Evolutionary conservation across 257 asterid genomes (phyloP).

Genomic region (Penstemon davidsonii): DNA sequence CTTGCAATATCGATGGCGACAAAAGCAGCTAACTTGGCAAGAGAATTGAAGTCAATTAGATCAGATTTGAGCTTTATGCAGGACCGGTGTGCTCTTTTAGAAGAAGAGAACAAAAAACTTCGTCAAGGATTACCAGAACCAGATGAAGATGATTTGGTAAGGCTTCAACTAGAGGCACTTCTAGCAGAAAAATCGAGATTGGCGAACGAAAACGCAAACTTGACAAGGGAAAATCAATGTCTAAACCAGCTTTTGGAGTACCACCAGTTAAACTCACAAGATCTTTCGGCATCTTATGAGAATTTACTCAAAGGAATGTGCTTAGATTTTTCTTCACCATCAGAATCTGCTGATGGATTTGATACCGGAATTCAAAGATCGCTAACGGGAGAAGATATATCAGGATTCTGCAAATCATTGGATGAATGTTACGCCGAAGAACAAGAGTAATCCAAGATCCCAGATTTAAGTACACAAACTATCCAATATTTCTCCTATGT

Average conservation of each 20-base stretch:
- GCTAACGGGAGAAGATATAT: constrained; percentile 33
- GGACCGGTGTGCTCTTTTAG: constrained; percentile 71
- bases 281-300: constrained; percentile 88
- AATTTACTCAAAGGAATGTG: constrained; percentile 67
- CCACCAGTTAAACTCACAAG: constrained; percentile 83
- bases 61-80: constrained; percentile 76
- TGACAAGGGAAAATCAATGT: constrained; percentile 78
- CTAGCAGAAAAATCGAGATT: constrained; percentile 87
- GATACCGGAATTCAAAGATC: constrained; percentile 22
- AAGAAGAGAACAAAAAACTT: constrained; percentile 84
- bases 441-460: constrained; percentile 8
- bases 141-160: constrained; percentile 96
- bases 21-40: constrained; percentile 71
- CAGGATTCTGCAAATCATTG: constrained; percentile 50
- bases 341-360: constrained; percentile 32
- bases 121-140: constrained; percentile 60
- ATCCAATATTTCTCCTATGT: too few species aligned
- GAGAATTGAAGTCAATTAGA: constrained; percentile 72
- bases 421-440: constrained; percentile 57
- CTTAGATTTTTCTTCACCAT: constrained; percentile 62
- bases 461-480: too few species aligned
- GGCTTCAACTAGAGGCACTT: constrained; percentile 93
- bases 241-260: constrained; percentile 89
- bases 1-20: constrained; percentile 93
- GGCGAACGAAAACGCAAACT: constrained; percentile 84